Evolutionary conservation across 2,329 filamentous ascomycete genomes (phyloP).

Genomic region (Microdochium nivale): DNA sequence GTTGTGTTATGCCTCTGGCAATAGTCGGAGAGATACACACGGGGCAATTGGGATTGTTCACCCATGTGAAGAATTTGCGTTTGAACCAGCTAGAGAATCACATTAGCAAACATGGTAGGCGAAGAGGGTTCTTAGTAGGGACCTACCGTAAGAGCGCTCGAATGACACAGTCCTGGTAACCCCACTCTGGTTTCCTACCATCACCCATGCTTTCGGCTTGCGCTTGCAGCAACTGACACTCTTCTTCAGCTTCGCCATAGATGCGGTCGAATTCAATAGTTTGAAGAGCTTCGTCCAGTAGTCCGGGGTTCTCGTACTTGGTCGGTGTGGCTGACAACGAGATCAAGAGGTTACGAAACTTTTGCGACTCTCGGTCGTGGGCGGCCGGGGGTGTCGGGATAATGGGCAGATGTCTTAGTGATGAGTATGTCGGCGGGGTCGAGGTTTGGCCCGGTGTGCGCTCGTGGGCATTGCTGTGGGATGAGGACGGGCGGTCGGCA

Average conservation of each 20-base stretch:
- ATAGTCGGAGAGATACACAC: constrained; percentile 77
- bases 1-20: constrained; percentile 72
- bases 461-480: constrained; percentile 26
- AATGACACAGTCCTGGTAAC: constrained; percentile 95
- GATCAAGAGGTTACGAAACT: constrained; percentile 74
- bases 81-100: constrained; percentile 72
- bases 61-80: constrained; percentile 88
- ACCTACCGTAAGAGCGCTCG: constrained; percentile 73
- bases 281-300: constrained; percentile 84
- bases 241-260: constrained; percentile 90
- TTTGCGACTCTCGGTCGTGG: constrained; percentile 57
- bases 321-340: constrained; percentile 81
- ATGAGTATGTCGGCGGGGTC: constrained; percentile 51
- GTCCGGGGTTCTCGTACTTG: constrained; percentile 92
- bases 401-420: constrained; percentile 55
- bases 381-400: constrained; percentile 65
- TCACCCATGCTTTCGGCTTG: constrained; percentile 82
- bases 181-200: constrained; percentile 78
- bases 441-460: constrained; percentile 10
- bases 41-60: constrained; percentile 87
- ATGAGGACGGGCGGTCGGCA: constrained; percentile 37
- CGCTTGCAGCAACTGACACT: constrained; percentile 77
- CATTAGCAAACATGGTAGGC: constrained; percentile 4
- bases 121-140: constrained; percentile 1
- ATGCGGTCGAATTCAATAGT: constrained; percentile 83